Base-by-base conservation (phyloP, 2,329 filamentous ascomycete species). In the Ilyonectria robusta region DNA sequence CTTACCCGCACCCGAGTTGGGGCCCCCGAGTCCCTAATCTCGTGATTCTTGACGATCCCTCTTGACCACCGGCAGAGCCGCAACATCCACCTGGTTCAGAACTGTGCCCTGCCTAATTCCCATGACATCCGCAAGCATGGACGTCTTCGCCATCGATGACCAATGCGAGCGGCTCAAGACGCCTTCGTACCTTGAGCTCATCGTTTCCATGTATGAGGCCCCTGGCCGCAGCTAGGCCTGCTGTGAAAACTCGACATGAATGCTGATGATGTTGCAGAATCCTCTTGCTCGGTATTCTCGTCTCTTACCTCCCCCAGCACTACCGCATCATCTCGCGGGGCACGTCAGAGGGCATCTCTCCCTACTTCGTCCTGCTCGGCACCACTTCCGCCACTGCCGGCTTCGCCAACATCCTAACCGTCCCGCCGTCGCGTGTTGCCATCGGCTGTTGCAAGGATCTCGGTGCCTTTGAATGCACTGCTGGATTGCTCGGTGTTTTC, bases 271-370 rank as follows among this genome's bases (percentile, higher is more conserved):
- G 44, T 59, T 40, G 13, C 73, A 90, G 88, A 68, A 78, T 97
- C 75, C 94, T 98, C 73, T 86, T 98, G 68, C 79, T 97, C 74
- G 95, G 95, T 64, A 95, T 98, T 75, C 86, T 98, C 68, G 84
- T 97, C 65, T 98, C 95, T 37, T 99, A 99, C 83, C 87, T 98
- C 2, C 96, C 96, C 1, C 96, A 99, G 79, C 95, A 98, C 82
- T 89, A 92, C 80, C 94, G 96, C 76, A 98, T 99, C 81, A 93
- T 97, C 73, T 86, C 88, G 46, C 90, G 94, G 62, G 89, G 91
- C 68, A 96, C 94, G 15, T 97, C 95, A 23, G 95, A 97, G 80
- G 96, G 96, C 69, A 95, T 99, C 69, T 98, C 95, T 33, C 95
- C 96, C 9, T 96, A 95, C 81, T 99, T 97, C 78, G 91, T 99